A percentile compares a stretch with the other conserved stretches of the same genome.
phyloP scores from a whole-genome alignment of 1,139 yeast species.

The Yamadazyma oceani region DNA sequence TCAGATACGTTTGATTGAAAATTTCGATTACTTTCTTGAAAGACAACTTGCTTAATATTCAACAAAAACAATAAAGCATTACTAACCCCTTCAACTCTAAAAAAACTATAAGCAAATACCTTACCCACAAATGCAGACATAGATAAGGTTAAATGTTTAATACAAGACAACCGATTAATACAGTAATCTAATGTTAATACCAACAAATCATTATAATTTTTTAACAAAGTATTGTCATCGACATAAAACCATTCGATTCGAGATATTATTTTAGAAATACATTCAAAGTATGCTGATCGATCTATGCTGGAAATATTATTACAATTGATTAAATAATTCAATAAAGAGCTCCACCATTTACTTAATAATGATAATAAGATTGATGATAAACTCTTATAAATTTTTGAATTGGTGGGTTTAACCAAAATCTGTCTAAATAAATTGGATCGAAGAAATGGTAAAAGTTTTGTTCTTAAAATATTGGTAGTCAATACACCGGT shows the following conservation, averaged over 20 bases:
- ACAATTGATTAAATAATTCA: slow-evolving; percentile 39
- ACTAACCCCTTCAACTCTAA: slow-evolving; percentile 61
- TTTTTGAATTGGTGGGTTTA: slow-evolving; percentile 16
- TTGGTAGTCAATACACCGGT: slow-evolving; percentile 61
- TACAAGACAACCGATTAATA: slow-evolving; percentile 47
- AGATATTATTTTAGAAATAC: slow-evolving; percentile 64
- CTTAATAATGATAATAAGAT: slow-evolving; percentile 42
- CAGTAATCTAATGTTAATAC: slow-evolving; percentile 58
- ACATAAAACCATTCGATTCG: slow-evolving; percentile 60
- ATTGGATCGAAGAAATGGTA: slow-evolving; percentile 59
- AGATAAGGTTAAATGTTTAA: slow-evolving; percentile 58
- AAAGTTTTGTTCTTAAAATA: slow-evolving; percentile 60
- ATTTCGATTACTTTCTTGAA: slow-evolving; percentile 19
- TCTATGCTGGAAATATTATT: slow-evolving; percentile 38
- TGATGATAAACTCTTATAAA: slow-evolving; percentile 35
- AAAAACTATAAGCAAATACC: slow-evolving; percentile 66
- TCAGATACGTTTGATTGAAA: neutral
- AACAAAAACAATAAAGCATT: slow-evolving; percentile 60
- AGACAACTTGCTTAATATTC: slow-evolving; percentile 49
- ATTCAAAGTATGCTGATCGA: slow-evolving; percentile 70
- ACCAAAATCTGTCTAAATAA: slow-evolving; percentile 25
- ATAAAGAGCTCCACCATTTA: slow-evolving; percentile 69
- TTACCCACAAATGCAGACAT: slow-evolving; percentile 79
- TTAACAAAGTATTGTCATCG: slow-evolving; percentile 19
- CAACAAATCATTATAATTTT: slow-evolving; percentile 37